phyloP scores from a whole-genome alignment of 306 rosid species.

The Alnus rubra region DNA sequence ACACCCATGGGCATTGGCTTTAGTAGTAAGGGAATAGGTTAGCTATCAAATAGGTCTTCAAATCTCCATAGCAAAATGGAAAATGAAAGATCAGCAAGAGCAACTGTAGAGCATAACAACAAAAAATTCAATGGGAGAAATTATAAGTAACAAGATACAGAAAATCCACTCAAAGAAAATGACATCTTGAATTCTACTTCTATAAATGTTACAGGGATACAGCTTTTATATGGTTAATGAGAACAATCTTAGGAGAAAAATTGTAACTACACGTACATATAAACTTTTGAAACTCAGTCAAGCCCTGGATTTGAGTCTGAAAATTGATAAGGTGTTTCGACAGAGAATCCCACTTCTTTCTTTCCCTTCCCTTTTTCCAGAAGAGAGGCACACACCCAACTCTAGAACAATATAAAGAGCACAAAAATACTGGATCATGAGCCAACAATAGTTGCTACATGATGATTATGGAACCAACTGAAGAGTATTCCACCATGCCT shows the following conservation, averaged over 20 bases:
- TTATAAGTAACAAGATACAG: background rate
- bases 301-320: background rate
- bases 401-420: background rate
- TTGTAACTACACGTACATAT: background rate
- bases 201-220: no score
- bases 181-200: background rate
- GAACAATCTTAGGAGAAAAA: background rate
- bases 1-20: background rate
- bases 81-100: background rate
- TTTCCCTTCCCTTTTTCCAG: background rate
- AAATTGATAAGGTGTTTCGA: background rate
- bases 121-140: background rate
- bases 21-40: no score
- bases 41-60: no score
- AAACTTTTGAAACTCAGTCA: background rate
- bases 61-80: background rate
- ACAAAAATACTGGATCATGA: background rate
- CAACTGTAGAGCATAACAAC: background rate
- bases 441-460: background rate
- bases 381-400: background rate
- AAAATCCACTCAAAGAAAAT: background rate
- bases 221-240: background rate
- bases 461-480: background rate
- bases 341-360: background rate
- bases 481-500: background rate